These are phyloP conservation scores for Geotrichum candidum DNA, from an alignment of 1,139 yeast genomes.

Conservation along the genomic window DNA sequence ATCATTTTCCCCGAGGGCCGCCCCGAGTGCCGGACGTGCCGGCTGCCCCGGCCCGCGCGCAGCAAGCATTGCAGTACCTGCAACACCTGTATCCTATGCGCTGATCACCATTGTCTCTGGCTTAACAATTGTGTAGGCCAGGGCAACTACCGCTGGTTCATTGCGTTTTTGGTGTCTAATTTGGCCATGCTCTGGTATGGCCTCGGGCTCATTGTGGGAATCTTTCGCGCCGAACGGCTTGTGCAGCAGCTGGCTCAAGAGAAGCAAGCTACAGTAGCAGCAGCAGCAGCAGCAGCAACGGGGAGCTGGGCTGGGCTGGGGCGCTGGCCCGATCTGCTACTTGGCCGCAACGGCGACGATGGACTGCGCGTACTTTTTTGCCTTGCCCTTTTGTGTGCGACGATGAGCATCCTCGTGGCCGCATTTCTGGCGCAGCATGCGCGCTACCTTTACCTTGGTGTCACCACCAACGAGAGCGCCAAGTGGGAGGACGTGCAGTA, in stretches of 20 bases:
- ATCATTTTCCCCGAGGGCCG: conserved; percentile 33
- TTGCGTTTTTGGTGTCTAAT: conserved; percentile 54
- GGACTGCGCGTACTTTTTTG: conserved; percentile 46
- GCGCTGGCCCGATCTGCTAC: not conserved
- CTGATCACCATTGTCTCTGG: conserved; percentile 97
- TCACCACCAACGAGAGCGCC: conserved; percentile 82
- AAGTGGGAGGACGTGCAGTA: conserved; percentile 78
- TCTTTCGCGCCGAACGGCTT: conserved; percentile 26
- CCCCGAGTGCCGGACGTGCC: conserved; percentile 55
- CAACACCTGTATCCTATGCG: conserved; percentile 55
- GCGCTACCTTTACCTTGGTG: conserved; percentile 63
- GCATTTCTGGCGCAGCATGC: conserved; percentile 60
- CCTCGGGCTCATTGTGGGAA: conserved; percentile 39
- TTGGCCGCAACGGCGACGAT: conserved; percentile 20
- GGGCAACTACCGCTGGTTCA: conserved; percentile 66
- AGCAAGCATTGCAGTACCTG: conserved; percentile 86
- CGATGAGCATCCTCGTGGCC: conserved; percentile 47
- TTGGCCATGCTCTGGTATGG: conserved; percentile 59
- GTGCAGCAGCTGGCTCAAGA: not conserved
- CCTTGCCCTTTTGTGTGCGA: conserved; percentile 46
- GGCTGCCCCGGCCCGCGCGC: conserved; percentile 68
- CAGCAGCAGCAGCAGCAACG: not conserved
- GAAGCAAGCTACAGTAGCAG: not conserved
- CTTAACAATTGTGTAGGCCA: conserved; percentile 84
- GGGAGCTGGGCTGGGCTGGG: not conserved